Evolutionary conservation across 164 flowering plant genomes (phyloP).

Genomic region (Magnolia changhungtana): DNA sequence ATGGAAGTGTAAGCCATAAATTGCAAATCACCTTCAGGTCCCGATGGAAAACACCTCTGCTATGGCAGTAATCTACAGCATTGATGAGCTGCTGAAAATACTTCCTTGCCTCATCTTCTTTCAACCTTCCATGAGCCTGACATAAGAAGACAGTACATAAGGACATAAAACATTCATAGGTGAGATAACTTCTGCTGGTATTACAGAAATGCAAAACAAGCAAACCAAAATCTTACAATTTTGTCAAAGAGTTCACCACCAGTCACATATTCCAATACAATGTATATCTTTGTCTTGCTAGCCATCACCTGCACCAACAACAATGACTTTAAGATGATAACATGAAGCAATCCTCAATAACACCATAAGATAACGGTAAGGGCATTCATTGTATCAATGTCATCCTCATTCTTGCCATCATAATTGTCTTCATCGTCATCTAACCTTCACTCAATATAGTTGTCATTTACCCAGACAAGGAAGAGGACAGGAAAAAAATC

Average conservation of each 20-base stretch:
- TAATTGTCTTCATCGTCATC: no score
- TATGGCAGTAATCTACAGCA: slow-evolving; percentile 97
- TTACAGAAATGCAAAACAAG: neutral
- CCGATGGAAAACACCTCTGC: slow-evolving; percentile 92
- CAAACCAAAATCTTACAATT: slow-evolving; percentile 57
- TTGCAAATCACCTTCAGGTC: slow-evolving; percentile 66
- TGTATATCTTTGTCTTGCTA: slow-evolving; percentile 92
- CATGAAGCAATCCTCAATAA: neutral
- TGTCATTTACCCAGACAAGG: no score
- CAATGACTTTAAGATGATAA: slow-evolving; percentile 4
- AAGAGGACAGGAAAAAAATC: no score
- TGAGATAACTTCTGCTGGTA: neutral
- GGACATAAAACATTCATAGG: neutral
- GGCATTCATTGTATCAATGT: neutral
- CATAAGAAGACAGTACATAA: neutral
- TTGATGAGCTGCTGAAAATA: slow-evolving; percentile 92
- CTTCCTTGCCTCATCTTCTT: slow-evolving; percentile 92
- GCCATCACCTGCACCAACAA: slow-evolving; percentile 73
- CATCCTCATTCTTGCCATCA: no score
- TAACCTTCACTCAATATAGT: no score
- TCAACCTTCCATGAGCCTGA: slow-evolving; percentile 78
- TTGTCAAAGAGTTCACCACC: slow-evolving; percentile 93
- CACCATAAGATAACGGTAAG: neutral
- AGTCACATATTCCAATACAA: slow-evolving; percentile 81
- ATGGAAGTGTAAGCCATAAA: neutral